Evolutionary conservation across 352 stramenopile species (phyloP), one percentile per base, ranked within the genome.

Genomic region (Pythium aphanidermatum): DNA sequence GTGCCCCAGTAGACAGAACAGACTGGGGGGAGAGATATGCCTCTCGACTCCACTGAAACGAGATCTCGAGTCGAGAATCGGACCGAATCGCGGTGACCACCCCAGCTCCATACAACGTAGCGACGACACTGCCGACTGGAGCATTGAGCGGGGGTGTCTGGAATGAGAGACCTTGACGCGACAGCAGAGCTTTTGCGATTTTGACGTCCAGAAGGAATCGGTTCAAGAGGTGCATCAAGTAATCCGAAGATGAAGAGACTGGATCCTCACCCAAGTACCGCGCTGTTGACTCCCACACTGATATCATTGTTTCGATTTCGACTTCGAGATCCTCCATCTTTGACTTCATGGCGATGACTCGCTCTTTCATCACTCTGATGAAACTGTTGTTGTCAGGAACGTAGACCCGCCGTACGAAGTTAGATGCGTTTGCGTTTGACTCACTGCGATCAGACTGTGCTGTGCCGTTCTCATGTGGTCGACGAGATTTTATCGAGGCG

Each of bases 181-280:
- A 77, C 1, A 87, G 59, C 28, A 86, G 39, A 2, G 65, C 62
- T 30, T 84, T 83, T 4, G 73, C 73, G 6, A 88, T 71, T 46
- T 85, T 86, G 21, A 92, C 75, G 40, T 92, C 79, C 11, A 92
- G 44, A 16, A 85, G 48, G 44, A 92, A 89, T 9, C 76, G 66
- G 49, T 92, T 74, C 9, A 92, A 47, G 2, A 92, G 51, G 7
- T 57, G 64, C 12, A 89, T 70, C 0, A 82, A 72, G 40, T 89
- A 88, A 35, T 89, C 74, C 6, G 79, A 88, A 13, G 76, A 81
- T 13, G 71, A 83, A 2, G 51, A 57, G 3, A 45, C 46, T 11
- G 70, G 51, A 21, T 81, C 65, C 66, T 92, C 79, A 2, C 76
- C 79, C 12, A 92, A 35, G 55, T 92, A 92, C 12, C 67, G 37